Conservation (phyloP, 1,284 basidiomycete species). For the Rhodotorula sp. region DNA sequence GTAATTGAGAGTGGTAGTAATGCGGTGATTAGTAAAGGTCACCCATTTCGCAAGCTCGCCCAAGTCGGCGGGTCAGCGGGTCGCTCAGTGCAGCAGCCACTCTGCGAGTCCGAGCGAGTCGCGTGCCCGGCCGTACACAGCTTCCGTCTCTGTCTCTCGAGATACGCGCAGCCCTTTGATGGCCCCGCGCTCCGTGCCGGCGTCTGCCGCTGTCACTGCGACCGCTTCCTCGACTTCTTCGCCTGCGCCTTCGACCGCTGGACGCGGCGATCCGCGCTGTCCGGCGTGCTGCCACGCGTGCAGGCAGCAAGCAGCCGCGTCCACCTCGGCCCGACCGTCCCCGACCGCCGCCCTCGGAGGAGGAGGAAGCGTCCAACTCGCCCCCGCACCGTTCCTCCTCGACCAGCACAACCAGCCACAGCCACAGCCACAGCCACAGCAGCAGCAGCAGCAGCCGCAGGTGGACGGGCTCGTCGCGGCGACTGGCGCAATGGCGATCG, state of each 20-base stretch:
- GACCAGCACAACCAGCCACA: background rate
- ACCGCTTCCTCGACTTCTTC: background rate
- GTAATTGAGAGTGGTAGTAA: background rate
- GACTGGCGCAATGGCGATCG: background rate
- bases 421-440: too few relatives aligned
- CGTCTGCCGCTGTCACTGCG: background rate
- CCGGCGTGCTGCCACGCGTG: slow-evolving; percentile 5
- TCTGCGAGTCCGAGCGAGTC: background rate
- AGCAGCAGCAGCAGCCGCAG: too few relatives aligned
- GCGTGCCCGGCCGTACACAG: background rate
- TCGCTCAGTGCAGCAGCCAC: too few relatives aligned
- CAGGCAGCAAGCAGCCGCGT: background rate
- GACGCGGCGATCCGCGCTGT: slow-evolving; percentile 1
- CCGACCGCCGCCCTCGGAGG: too few relatives aligned
- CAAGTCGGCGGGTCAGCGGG: background rate
- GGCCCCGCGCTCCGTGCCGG: slow-evolving; percentile 1
- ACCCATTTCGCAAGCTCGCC: background rate
- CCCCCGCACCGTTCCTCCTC: background rate
- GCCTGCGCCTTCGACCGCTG: background rate
- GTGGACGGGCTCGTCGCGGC: background rate
- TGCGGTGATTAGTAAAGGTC: background rate
- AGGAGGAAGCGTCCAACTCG: background rate
- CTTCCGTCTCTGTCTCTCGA: background rate
- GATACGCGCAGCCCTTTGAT: background rate
- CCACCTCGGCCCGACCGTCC: background rate